phyloP scores from a whole-genome alignment of 139 green algal species.

The Picochlorum sp. region DNA sequence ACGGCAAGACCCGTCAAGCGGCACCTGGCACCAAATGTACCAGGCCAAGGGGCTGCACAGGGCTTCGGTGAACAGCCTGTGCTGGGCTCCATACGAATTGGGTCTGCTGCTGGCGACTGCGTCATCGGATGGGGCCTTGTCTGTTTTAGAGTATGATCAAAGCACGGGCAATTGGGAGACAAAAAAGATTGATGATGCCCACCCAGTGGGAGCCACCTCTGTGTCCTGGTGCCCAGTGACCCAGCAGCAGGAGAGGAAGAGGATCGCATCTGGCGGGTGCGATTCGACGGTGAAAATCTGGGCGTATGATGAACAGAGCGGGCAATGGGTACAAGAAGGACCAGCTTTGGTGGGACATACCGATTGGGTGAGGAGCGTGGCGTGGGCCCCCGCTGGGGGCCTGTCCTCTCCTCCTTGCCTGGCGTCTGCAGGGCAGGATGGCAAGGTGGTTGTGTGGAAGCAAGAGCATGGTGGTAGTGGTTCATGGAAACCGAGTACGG shows the following conservation, averaged over 20 bases:
- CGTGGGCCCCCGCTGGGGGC: constrained; percentile 87
- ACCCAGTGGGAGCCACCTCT: constrained; percentile 72
- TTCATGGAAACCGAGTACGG: constrained; percentile 48
- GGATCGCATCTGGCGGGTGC: constrained; percentile 70
- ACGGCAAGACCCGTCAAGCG: constrained; percentile 44
- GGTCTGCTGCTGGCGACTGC: constrained; percentile 77
- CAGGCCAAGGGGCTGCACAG: constrained; percentile 33
- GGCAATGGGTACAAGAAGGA: constrained; percentile 63
- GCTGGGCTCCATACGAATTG: constrained; percentile 86
- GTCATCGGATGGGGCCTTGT: constrained; percentile 83
- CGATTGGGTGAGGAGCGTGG: constrained; percentile 93
- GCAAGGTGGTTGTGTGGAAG: constrained; percentile 76
- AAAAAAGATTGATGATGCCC: constrained; percentile 41
- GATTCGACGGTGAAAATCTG: constrained; percentile 85
- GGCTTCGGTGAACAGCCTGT: constrained; percentile 84
- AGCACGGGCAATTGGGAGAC: constrained; percentile 40
- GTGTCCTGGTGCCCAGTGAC: constrained; percentile 84
- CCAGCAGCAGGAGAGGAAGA: constrained; percentile 48
- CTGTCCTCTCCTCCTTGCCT: constrained; percentile 69
- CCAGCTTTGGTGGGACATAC: constrained; percentile 59
- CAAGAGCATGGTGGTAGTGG: constrained; percentile 40
- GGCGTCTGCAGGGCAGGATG: constrained; percentile 86
- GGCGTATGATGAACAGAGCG: constrained; percentile 30
- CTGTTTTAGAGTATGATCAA: constrained; percentile 50
- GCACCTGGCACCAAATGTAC: constrained; percentile 62